Evolutionary conservation across 225 moss, liverwort and hornwort species (phyloP).

Genomic region (Physcomitrellopsis africana): DNA sequence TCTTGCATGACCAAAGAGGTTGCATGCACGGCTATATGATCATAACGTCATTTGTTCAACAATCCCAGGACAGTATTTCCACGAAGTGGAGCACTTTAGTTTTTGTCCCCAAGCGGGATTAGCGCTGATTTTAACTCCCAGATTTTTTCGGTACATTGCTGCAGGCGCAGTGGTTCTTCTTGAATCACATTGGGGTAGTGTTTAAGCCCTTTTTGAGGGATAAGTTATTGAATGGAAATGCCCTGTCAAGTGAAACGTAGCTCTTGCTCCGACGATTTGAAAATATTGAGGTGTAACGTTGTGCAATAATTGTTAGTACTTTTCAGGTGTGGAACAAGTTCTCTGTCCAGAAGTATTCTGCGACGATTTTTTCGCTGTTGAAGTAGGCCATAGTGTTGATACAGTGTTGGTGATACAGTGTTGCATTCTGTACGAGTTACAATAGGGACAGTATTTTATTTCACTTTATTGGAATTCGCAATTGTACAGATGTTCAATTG

Average conservation of each 20-base stretch:
- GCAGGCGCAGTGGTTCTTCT: constrained; percentile 22
- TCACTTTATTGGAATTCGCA: no score
- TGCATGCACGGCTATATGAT: constrained; percentile 35
- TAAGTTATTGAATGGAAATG: constrained; percentile 18
- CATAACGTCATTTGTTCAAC: constrained; percentile 10
- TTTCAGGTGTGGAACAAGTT: constrained; percentile 1
- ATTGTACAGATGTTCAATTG: no score
- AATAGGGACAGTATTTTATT: no score
- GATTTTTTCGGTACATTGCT: constrained; percentile 24
- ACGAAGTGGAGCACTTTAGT: constrained; percentile 20
- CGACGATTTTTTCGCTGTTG: no score
- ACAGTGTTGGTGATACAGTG: no score
- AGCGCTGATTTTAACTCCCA: constrained; percentile 10
- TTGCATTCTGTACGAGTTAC: no score
- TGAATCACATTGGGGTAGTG: constrained; percentile 22
- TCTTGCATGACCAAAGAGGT: constrained; percentile 38
- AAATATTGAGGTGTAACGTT: constrained; percentile 9
- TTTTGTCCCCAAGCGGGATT: constrained; percentile 25
- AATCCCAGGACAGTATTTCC: constrained; percentile 32
- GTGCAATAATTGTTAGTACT: constrained; percentile 3
- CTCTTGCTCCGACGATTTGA: constrained; percentile 25
- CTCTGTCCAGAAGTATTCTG: neutral
- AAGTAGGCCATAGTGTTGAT: no score
- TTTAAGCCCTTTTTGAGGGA: constrained; percentile 27
- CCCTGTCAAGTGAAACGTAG: constrained; percentile 24